phyloP scores from a whole-genome alignment of 176 grass and related monocot species.

The Aegilops umbellulata region DNA sequence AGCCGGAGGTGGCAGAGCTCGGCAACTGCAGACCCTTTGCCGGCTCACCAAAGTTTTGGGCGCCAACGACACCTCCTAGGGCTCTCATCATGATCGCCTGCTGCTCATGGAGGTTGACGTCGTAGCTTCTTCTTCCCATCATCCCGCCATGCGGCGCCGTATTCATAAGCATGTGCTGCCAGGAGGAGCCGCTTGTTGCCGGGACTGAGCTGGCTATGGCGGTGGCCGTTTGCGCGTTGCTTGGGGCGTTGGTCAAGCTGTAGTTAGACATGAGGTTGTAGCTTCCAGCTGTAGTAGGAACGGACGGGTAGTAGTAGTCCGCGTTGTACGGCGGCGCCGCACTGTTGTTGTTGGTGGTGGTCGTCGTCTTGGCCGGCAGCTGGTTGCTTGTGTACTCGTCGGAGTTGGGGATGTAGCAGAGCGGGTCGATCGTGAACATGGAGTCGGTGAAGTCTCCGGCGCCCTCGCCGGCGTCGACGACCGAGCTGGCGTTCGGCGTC shows the following conservation, averaged over 20 bases:
- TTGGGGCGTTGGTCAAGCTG: not conserved
- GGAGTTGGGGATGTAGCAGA: constrained; percentile 15
- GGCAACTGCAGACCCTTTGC: not conserved
- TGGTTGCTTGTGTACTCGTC: not conserved
- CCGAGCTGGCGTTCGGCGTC: constrained; percentile 38
- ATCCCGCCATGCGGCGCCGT: not conserved
- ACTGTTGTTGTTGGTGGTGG: not conserved
- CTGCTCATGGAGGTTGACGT: not conserved
- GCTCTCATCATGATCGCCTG: constrained; percentile 36
- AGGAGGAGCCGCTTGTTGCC: not conserved
- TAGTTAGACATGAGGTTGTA: constrained; percentile 29
- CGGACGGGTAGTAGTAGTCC: not conserved
- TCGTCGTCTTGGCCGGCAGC: not conserved
- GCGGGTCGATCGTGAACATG: constrained; percentile 23
- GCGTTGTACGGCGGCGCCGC: constrained; percentile 12
- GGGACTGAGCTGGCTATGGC: not conserved
- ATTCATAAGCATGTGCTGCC: constrained; percentile 9
- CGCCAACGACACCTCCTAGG: not conserved
- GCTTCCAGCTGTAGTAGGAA: not conserved
- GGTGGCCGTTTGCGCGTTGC: not conserved
- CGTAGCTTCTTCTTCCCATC: constrained; percentile 24
- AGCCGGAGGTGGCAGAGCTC: too few relatives aligned
- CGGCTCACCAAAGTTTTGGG: not conserved
- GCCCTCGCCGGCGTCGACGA: not conserved
- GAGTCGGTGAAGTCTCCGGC: constrained; percentile 33